Base-by-base conservation (phyloP, 306 rosid genomes). In the Amphicarpaea edgeworthii region DNA sequence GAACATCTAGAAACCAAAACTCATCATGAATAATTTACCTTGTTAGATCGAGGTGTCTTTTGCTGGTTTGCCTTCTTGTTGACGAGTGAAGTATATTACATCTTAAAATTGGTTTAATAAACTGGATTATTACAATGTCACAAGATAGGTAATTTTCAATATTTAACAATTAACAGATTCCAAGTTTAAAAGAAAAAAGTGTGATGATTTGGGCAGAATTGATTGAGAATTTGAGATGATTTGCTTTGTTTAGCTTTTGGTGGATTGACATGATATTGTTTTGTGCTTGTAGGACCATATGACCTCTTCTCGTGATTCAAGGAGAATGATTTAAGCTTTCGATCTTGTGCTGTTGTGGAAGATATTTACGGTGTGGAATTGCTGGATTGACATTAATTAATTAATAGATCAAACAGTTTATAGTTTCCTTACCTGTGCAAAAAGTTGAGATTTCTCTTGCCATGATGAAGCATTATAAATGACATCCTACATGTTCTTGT, bases 241-340 rank as follows among this genome's bases (percentile, higher is more conserved):
- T 19, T 38, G 15, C 38, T 17, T 47, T 28, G 26, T 76, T 41
- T 70, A 50, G 57, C 45, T 30, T 49, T 75, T 41, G 24, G 74
- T 77, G 15, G 28, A 46, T 42, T 82, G 21, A 68, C 73, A 61
- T 77, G 71, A 70, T 80, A 3, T 65, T 76, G 73, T 76, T 71
- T 70, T 72, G 71, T 79, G 83, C 37, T 73, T 90, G 82, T 72
- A 96, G 99, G 99, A 92, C 76, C 99, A 96, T 81, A 30, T 96
- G 82, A 62, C 92, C 47, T 87, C 99, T 9, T 71, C 93, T 70
- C 99, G 97, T 17, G 99, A 92, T 80, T 83, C 93, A 32, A 95
- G 88, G 92, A 87, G 89, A 77, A 84, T 92, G 83, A 73, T 82
- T 68, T 90, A 84, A 86, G 28, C 38, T 42, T 59, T 62, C 61